Evolutionary conservation across 345 rosid species (phyloP).

Genomic region (Trapa bicornis): DNA sequence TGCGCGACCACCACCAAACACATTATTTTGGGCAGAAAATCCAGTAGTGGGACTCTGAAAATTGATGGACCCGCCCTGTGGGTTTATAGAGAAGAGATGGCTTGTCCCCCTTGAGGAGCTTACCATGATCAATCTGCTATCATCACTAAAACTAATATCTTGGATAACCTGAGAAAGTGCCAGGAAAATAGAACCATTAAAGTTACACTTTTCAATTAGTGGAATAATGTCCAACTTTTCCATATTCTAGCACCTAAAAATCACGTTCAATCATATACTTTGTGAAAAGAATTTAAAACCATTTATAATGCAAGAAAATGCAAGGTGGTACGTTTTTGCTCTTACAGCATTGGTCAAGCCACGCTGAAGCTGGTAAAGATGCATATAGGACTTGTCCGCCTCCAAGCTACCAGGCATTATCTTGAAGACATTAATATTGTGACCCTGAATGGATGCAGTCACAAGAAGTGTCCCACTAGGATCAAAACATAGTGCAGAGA

Average conservation of each 20-base stretch:
- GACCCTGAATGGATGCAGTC: slow-evolving; percentile 88
- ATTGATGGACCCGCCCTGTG: slow-evolving; percentile 35
- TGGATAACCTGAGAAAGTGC: slow-evolving; percentile 60
- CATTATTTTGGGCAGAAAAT: slow-evolving; percentile 19
- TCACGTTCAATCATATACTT: neutral
- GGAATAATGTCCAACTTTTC: neutral
- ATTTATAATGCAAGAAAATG: neutral
- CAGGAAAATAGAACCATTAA: slow-evolving; percentile 1
- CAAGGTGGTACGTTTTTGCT: neutral
- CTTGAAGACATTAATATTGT: slow-evolving; percentile 77
- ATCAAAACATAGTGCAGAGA: slow-evolving; percentile 84
- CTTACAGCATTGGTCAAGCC: slow-evolving; percentile 94
- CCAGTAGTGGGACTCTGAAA: slow-evolving; percentile 24
- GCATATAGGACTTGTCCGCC: slow-evolving; percentile 36
- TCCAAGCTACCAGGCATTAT: slow-evolving; percentile 55
- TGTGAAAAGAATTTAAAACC: neutral
- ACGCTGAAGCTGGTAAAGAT: slow-evolving; percentile 85
- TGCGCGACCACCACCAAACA: slow-evolving; percentile 23
- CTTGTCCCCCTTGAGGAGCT: slow-evolving; percentile 93
- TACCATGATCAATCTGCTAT: slow-evolving; percentile 79
- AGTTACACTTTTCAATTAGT: neutral
- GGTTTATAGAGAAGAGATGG: slow-evolving; percentile 78
- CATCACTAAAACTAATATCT: slow-evolving; percentile 80
- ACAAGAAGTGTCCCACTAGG: slow-evolving; percentile 85
- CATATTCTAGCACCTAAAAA: neutral